Percentiles rank a stretch among this genome's conserved stretches.
These are phyloP conservation scores for Botrytis elliptica DNA, from an alignment of 2,329 filamentous ascomycete genomes.

Conservation along the genomic window DNA sequence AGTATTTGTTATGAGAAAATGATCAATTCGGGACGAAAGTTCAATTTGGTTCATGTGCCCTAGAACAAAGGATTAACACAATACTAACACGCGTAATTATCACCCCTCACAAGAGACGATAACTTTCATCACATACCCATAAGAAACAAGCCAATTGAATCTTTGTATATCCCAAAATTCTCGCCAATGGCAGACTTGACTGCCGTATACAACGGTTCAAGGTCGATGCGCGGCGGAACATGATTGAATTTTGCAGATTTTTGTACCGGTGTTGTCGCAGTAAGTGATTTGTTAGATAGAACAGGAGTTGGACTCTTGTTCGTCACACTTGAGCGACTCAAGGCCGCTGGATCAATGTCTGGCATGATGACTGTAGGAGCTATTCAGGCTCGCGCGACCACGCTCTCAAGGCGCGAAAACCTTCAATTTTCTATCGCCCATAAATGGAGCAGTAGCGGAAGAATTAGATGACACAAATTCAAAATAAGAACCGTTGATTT, in stretches of 20 bases:
- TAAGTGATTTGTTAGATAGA: conserved; percentile 58
- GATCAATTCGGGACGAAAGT: conserved; percentile 58
- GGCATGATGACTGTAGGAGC: conserved; percentile 50
- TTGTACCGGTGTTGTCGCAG: conserved; percentile 50
- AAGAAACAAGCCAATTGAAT: conserved; percentile 60
- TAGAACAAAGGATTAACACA: conserved; percentile 42
- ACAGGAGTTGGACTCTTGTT: conserved; percentile 58
- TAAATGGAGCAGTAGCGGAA: conserved; percentile 31
- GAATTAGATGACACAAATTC: conserved; percentile 30
- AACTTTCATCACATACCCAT: conserved; percentile 49
- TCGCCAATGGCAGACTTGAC: conserved; percentile 62
- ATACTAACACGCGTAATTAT: neutral
- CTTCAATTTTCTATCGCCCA: conserved; percentile 31
- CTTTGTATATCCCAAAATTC: conserved; percentile 64
- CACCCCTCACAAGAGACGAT: conserved; percentile 6
- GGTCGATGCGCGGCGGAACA: conserved; percentile 64
- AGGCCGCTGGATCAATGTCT: conserved; percentile 69
- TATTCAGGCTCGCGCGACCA: conserved; percentile 27
- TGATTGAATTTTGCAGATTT: conserved; percentile 57
- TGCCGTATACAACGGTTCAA: conserved; percentile 62
- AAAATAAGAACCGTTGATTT: conserved; percentile 28
- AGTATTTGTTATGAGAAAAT: conserved; percentile 53
- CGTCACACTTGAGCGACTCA: conserved; percentile 55
- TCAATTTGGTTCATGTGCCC: conserved; percentile 64
- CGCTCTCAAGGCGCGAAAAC: conserved; percentile 34